Evolutionary conservation across 345 rosid genomes (phyloP), one percentile per base, ranked within the genome.

Genomic region (Gossypium anomalum): DNA sequence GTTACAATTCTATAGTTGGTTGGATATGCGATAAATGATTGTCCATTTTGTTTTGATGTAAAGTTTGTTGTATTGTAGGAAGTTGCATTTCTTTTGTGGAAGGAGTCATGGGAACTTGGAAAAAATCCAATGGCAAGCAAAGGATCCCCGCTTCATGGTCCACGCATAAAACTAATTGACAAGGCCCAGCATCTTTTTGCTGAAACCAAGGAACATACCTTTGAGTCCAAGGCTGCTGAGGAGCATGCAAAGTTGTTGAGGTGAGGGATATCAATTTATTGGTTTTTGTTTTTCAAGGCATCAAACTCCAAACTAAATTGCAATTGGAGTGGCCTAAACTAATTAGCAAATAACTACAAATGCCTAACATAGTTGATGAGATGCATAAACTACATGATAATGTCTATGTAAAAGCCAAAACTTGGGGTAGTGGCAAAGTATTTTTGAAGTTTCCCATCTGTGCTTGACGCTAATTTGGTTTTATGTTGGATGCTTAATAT

Each of bases 181-280:
- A 91, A 91, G 77, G 89, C 98, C 53, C 94, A 87, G 3, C 77
- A 78, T 64, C 91, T 93, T 77, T 91, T 92, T 59, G 48, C 88
- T 38, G 98, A 95, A 74, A 91, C 98, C n/a, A 95, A 93, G 82
- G 99, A 95, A 69, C 92, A 94, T 73, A 82, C 78, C 52, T 95
- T 95, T 59, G 98, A 95, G 92, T 91, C 98, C 57, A 95, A 93
- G 78, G 98, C 97, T 76, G 99, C 98, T 7, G 98, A 95, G 74
- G 99, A 95, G 82, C 99, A 95, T 79, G 94, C 98, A 61, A 95
- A 91, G 82, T 80, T 95, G 68, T 80, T 95, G 73, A 95, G 92
- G 99, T 94, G 79, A 80, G 82, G 64, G 60, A 34, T 76, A 41
- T 44, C 10, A 63, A 55, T 16, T 78, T 63, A 22, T 55, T 74